Evolutionary conservation across 768 basidiomycete genomes (phyloP).

Genomic region (Collybia nuda): DNA sequence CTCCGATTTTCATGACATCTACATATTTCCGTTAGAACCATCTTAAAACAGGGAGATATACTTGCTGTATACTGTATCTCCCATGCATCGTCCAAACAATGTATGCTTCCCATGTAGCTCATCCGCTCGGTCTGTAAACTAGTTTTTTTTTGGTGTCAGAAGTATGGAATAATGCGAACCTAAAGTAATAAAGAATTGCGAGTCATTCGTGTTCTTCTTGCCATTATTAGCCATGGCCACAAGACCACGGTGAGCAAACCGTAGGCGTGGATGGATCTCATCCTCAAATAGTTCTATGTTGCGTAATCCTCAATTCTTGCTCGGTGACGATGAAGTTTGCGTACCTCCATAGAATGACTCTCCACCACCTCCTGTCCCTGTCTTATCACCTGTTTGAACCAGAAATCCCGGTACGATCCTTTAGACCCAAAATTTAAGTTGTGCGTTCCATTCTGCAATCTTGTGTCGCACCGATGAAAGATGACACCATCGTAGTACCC

Average conservation of each 20-base stretch:
- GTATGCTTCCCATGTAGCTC: slow-evolving; percentile 95
- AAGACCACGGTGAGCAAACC: slow-evolving; percentile 86
- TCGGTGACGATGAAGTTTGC: slow-evolving; percentile 7
- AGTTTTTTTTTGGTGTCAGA: background rate
- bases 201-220: slow-evolving; percentile 84
- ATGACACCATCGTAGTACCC: slow-evolving; percentile 97
- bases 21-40: background rate
- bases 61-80: slow-evolving; percentile 89
- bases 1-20: slow-evolving; percentile 93
- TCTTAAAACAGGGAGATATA: slow-evolving; percentile 8
- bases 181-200: slow-evolving; percentile 94
- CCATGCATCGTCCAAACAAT: slow-evolving; percentile 85
- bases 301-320: background rate
- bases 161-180: slow-evolving; percentile 47
- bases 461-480: slow-evolving; percentile 72
- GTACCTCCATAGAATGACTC: slow-evolving; percentile 93
- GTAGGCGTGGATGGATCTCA: slow-evolving; percentile 89
- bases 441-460: background rate
- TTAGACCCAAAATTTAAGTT: background rate
- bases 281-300: slow-evolving; percentile 87
- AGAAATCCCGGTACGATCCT: slow-evolving; percentile 89
- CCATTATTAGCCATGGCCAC: slow-evolving; percentile 95
- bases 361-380: slow-evolving; percentile 88
- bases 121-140: slow-evolving; percentile 72
- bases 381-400: slow-evolving; percentile 92